phyloP scores from a whole-genome alignment of 306 rosid genomes.

The Arachis stenosperma region DNA sequence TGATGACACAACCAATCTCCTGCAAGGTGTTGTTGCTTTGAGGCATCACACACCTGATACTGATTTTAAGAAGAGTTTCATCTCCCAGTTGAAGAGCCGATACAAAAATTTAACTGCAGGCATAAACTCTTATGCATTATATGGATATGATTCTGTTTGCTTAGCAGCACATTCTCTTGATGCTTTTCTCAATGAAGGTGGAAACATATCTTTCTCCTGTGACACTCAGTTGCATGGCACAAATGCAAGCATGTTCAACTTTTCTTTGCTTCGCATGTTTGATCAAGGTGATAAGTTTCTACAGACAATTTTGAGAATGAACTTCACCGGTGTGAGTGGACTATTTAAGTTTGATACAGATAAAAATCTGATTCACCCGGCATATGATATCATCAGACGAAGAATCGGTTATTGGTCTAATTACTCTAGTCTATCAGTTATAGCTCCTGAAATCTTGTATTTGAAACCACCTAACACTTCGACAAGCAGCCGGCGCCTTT shows the following conservation, averaged over 20 bases:
- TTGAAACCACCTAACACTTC: conserved; percentile 55
- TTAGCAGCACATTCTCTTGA: conserved; percentile 81
- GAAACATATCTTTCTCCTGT: conserved; percentile 64
- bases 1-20: conserved; percentile 50
- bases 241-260: conserved; percentile 60
- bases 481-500: conserved; percentile 52
- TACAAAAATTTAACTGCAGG: conserved; percentile 45
- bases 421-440: conserved; percentile 69
- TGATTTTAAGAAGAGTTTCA: conserved; percentile 54
- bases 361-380: conserved; percentile 64
- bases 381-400: conserved; percentile 75
- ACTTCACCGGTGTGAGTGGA: conserved; percentile 82
- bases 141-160: conserved; percentile 91
- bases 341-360: conserved; percentile 66
- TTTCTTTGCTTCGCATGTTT: conserved; percentile 66
- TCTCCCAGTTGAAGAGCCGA: conserved; percentile 50
- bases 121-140: conserved; percentile 85
- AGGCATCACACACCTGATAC: conserved; percentile 81
- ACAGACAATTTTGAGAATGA: conserved; percentile 60
- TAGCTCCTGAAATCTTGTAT: conserved; percentile 67
- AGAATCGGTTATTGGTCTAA: conserved; percentile 90
- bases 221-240: conserved; percentile 64
- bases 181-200: conserved; percentile 63
- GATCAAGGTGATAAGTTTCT: conserved; percentile 64
- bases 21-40: conserved; percentile 88